Base-by-base conservation (phyloP, 805 yeast genomes). In the fission yeast (Schizosaccharomyces pombe) region DNA sequence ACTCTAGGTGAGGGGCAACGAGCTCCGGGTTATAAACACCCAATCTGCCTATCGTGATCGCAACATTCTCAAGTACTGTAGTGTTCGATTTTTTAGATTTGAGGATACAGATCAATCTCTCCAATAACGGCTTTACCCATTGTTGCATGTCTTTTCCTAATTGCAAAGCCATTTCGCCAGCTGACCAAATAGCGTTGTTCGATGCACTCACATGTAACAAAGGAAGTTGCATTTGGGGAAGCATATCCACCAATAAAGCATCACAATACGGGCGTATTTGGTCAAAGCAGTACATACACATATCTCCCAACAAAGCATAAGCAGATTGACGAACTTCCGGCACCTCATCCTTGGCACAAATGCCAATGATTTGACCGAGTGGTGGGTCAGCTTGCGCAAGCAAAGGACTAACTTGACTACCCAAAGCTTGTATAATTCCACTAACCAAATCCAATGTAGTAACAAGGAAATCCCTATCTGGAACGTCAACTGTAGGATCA, bases 281-380 rank as follows among this genome's bases (percentile, higher is more conserved):
- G 16, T 77, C 72, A 24, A 76, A 65, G 31, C 76, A 69, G 64
- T 65, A 73, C 58, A 79, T 85, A 8, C 87, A 82, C 65, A 91
- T 72, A 66, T 91, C 98, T 29, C 98, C 98, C 16, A 89, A 63
- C 32, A 91, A 68, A 0, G 97, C 96, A 68, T 79, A 85, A 0
- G 89, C 85, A 56, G 85, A 77, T 67, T 91, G 98, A 58, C 96
- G 75, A n/a, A 91, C 95, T 65, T 91, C 97, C 58, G 78, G 79
- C 28, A 73, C 75, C 3, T 77, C 74, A 64, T 85, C 94, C 58
- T 79, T 81, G 58, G 85, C 73, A 63, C 93, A 81, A 51, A 76
- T 71, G 31, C 82, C 61, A 56, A 87, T 63, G 52, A 86, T 68
- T 37, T 75, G 78, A 69, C 84, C 72, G 56, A 87, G 62, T 1